Base-by-base conservation (phyloP, 352 stramenopile species). In the Globisporangium polare region DNA sequence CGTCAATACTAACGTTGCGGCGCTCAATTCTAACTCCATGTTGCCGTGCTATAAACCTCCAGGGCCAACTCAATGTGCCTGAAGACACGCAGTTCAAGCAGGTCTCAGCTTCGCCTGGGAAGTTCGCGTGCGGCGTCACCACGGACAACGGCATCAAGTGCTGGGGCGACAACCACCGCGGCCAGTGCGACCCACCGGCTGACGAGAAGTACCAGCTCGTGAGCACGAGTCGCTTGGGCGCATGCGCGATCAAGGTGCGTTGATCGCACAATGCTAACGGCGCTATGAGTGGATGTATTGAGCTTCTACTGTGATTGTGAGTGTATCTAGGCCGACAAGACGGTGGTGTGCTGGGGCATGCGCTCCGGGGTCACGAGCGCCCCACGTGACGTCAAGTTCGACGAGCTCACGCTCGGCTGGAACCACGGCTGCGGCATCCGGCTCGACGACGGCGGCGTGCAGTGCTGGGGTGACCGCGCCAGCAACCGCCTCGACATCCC, bases 81-180 rank as follows among this genome's bases (percentile, higher is more conserved):
- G 33, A 59, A 39, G 66, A 53, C 17, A 58, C 72, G 13, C 67
- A 62, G 2, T 92, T 90, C 53, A 67, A 74, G 33, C 82, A 92
- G 56, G 83, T 91, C 62, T 90, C 82, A 15, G 73, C 76, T 1
- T 83, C 80, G 0, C 68, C 82, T 0, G 80, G 82, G 2, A 77
- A 88, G 22, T 90, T 92, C 51, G 74, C 65, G 2, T 91, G 83
- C 42, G 83, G 81, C 37, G 75, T 93, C 27, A 91, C 74, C 0
- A 67, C 71, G 8, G 63, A 78, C 37, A 75, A 87, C 29, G 66
- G 67, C 15, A 57, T 90, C 22, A 61, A 63, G 15, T 95, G 86
- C 54, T 94, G 86, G 86, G 86, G 85, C 9, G 80, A 90, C 58
- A 89, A 94, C 53, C 71, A 87, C 42, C 77, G 80, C 42, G 75